Conservation (phyloP, 2,329 filamentous ascomycete genomes). For the Xylariaceae sp. region DNA sequence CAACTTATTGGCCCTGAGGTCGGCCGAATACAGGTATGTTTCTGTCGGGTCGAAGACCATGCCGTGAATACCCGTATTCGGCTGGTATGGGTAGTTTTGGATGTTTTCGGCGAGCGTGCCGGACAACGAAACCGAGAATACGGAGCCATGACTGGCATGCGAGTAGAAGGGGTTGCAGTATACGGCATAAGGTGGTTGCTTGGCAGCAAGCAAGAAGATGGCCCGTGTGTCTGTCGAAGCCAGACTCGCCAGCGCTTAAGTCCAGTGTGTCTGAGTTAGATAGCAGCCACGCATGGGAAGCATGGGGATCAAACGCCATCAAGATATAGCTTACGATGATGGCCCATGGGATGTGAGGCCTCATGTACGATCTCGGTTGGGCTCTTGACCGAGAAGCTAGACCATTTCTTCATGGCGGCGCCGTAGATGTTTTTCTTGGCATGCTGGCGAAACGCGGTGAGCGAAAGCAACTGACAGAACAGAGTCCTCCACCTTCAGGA, state of each 20-base stretch:
- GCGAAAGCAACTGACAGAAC: neutral
- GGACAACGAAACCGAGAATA: slow-evolving; percentile 57
- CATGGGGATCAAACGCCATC: slow-evolving; percentile 11
- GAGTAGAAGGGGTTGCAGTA: slow-evolving; percentile 92
- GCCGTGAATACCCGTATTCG: slow-evolving; percentile 68
- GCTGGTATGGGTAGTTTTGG: slow-evolving; percentile 68
- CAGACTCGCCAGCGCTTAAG: slow-evolving; percentile 59
- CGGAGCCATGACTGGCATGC: slow-evolving; percentile 73
- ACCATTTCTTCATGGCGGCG: slow-evolving; percentile 91
- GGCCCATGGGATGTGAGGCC: slow-evolving; percentile 67
- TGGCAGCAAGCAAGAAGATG: slow-evolving; percentile 79
- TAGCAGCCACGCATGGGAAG: neutral
- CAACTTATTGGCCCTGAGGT: slow-evolving; percentile 71
- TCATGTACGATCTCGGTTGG: slow-evolving; percentile 72
- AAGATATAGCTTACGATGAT: slow-evolving; percentile 56
- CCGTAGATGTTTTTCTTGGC: slow-evolving; percentile 80
- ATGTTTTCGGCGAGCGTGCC: slow-evolving; percentile 59
- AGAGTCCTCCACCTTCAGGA: neutral
- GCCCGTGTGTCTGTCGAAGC: slow-evolving; percentile 75
- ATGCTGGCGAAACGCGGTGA: slow-evolving; percentile 49
- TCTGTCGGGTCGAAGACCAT: slow-evolving; percentile 75
- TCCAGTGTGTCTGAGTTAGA: slow-evolving; percentile 15
- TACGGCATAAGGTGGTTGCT: slow-evolving; percentile 71
- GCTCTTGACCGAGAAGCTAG: slow-evolving; percentile 69
- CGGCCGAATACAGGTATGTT: slow-evolving; percentile 72